These are phyloP conservation scores for Aureobasidium sp. DNA, from an alignment of 2,329 filamentous ascomycete species.

Conservation along the genomic window DNA sequence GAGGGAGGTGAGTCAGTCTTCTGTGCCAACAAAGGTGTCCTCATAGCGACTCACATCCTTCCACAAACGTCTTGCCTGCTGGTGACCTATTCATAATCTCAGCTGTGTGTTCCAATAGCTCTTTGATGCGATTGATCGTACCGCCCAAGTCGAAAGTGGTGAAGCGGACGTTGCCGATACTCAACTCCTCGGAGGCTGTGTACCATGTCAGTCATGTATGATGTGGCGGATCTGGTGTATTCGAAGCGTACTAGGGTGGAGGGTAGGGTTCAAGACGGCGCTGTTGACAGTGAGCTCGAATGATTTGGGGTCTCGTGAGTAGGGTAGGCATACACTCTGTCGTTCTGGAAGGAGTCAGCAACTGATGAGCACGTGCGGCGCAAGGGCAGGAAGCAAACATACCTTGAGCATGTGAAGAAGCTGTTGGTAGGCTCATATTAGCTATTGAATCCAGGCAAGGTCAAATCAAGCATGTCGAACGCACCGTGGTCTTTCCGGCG, in stretches of 20 bases:
- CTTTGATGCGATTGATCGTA: conserved; percentile 15
- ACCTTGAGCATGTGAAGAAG: conserved; percentile 94
- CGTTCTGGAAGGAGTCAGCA: conserved; percentile 49
- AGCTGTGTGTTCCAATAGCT: not conserved
- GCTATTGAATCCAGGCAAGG: not conserved
- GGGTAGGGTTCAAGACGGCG: conserved; percentile 79
- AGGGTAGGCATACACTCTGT: conserved; percentile 52
- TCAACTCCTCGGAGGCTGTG: conserved; percentile 81
- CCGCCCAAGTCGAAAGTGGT: conserved; percentile 91
- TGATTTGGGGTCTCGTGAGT: not conserved
- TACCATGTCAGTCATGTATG: not conserved
- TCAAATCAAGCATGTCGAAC: conserved; percentile 5
- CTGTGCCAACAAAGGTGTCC: not conserved
- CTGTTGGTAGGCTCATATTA: conserved; percentile 17
- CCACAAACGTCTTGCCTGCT: conserved; percentile 91
- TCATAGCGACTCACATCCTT: conserved; percentile 49
- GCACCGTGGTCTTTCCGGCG: conserved; percentile 77
- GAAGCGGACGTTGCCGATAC: conserved; percentile 72
- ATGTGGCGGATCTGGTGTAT: not conserved
- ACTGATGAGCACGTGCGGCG: not conserved
- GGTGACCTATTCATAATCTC: conserved; percentile 43
- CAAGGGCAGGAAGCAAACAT: conserved; percentile 26
- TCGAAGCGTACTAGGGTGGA: conserved; percentile 69
- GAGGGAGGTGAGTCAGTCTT: not conserved
- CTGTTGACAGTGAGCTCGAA: conserved; percentile 10